Evolutionary conservation across 805 yeast genomes (phyloP).

Genomic region (Yarrowia hollandica): DNA sequence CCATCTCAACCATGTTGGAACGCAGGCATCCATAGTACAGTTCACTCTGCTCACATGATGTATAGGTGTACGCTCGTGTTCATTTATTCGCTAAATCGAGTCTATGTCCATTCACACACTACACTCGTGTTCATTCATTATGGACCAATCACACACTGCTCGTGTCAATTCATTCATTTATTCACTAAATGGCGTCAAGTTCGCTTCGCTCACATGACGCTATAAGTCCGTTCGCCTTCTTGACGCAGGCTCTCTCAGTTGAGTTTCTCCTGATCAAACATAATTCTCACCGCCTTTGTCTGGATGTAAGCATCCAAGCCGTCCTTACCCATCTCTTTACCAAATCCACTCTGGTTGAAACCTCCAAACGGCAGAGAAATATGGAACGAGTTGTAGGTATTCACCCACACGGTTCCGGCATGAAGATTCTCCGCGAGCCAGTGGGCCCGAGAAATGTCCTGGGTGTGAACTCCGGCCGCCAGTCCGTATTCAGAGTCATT

Average conservation of each 20-base stretch:
- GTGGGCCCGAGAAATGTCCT: conserved; percentile 65
- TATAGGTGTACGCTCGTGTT: too few relatives aligned
- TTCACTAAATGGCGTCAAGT: neutral
- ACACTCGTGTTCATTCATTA: too few relatives aligned
- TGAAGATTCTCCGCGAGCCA: conserved; percentile 57
- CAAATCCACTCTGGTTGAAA: conserved; percentile 73
- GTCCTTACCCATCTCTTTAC: conserved; percentile 76
- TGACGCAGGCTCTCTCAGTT: too few relatives aligned
- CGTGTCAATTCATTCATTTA: too few relatives aligned
- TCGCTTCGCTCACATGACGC: neutral
- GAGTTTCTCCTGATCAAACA: conserved; percentile 20
- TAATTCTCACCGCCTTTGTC: conserved; percentile 70
- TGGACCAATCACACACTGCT: too few relatives aligned
- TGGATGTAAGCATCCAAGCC: conserved; percentile 72
- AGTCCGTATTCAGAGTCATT: conserved; percentile 76
- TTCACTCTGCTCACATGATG: too few relatives aligned
- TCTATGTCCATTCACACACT: too few relatives aligned
- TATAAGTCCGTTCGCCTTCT: too few relatives aligned
- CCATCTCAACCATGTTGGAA: too few relatives aligned
- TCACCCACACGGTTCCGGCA: conserved; percentile 71
- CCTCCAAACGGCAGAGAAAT: conserved; percentile 78
- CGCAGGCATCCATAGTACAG: too few relatives aligned
- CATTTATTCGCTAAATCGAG: too few relatives aligned
- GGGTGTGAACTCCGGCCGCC: conserved; percentile 78
- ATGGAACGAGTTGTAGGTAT: conserved; percentile 66